These are phyloP conservation scores for Fusarium acutatum DNA, from an alignment of 2,329 filamentous ascomycete genomes.

Conservation along the genomic window DNA sequence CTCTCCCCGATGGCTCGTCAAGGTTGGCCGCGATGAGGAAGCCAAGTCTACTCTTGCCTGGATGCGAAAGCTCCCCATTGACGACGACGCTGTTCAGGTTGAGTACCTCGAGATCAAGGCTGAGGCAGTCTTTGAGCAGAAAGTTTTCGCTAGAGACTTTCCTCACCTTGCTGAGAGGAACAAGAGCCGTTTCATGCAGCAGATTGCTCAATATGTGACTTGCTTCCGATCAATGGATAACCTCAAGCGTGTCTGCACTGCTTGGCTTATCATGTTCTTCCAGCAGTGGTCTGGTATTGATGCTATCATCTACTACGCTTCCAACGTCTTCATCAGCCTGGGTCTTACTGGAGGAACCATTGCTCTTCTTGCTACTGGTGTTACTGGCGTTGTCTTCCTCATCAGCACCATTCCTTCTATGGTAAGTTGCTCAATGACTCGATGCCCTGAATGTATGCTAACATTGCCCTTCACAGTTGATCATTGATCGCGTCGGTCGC, in stretches of 20 bases:
- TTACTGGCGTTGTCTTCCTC: conserved; percentile 76
- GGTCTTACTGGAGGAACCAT: conserved; percentile 68
- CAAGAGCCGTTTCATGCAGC: conserved; percentile 52
- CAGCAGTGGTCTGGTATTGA: conserved; percentile 52
- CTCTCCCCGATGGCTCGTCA: conserved; percentile 78
- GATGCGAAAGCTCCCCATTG: conserved; percentile 47
- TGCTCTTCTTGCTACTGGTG: conserved; percentile 72
- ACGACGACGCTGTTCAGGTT: conserved; percentile 74
- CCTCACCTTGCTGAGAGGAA: conserved; percentile 52
- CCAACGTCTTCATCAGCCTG: conserved; percentile 71
- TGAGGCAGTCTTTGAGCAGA: conserved; percentile 79
- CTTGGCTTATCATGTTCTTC: conserved; percentile 70
- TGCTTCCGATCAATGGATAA: conserved; percentile 51
- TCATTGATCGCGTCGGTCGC: conserved; percentile 53
- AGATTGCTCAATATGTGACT: conserved; percentile 59
- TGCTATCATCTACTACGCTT: conserved; percentile 54
- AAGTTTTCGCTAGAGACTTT: conserved; percentile 68
- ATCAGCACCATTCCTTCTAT: conserved; percentile 46
- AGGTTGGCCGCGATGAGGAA: conserved; percentile 75
- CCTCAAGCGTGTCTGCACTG: conserved; percentile 71
- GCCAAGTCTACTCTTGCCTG: conserved; percentile 48
- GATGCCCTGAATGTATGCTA: neutral
- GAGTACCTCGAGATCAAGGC: conserved; percentile 88
- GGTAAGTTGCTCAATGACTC: neutral
- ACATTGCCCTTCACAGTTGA: neutral